These are phyloP conservation scores for Hibiscus trionum DNA, from an alignment of 345 rosid species.

Conservation along the genomic window DNA sequence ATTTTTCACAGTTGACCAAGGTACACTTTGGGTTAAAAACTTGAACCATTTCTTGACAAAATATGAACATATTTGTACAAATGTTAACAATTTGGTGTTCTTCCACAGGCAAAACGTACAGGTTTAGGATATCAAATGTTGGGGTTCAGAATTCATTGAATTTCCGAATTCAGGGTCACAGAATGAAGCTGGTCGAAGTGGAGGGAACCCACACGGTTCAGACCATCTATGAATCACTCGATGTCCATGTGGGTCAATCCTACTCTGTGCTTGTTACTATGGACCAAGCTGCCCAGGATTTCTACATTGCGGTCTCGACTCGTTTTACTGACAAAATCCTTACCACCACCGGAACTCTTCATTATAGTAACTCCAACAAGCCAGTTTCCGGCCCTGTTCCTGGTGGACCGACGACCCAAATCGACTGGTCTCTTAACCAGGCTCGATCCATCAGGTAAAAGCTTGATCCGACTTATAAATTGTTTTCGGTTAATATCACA, in stretches of 20 bases:
- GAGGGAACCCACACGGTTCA: constrained; percentile 91
- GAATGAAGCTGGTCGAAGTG: constrained; percentile 74
- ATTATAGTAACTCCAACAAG: constrained; percentile 49
- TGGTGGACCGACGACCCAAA: constrained; percentile 34
- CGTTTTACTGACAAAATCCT: constrained; percentile 44
- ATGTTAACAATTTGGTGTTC: not conserved
- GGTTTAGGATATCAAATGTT: constrained; percentile 83
- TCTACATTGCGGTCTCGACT: constrained; percentile 51
- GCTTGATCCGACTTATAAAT: no score
- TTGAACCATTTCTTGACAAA: not conserved
- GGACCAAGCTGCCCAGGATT: constrained; percentile 57
- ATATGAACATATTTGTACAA: not conserved
- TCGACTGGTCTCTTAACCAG: constrained; percentile 68
- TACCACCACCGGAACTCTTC: constrained; percentile 44
- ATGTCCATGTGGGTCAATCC: constrained; percentile 82
- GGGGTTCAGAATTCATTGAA: constrained; percentile 65
- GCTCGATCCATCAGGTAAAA: constrained; percentile 61
- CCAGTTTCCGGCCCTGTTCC: constrained; percentile 41
- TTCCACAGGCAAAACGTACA: constrained; percentile 58
- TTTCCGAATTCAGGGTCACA: constrained; percentile 65
- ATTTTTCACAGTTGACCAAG: constrained; percentile 59
- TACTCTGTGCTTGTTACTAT: constrained; percentile 80
- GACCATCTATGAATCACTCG: constrained; percentile 48
- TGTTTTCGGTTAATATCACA: no score
- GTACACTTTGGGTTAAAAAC: constrained; percentile 12